phyloP scores from a whole-genome alignment of 2,329 filamentous ascomycete species.

The Colletotrichum tropicale region DNA sequence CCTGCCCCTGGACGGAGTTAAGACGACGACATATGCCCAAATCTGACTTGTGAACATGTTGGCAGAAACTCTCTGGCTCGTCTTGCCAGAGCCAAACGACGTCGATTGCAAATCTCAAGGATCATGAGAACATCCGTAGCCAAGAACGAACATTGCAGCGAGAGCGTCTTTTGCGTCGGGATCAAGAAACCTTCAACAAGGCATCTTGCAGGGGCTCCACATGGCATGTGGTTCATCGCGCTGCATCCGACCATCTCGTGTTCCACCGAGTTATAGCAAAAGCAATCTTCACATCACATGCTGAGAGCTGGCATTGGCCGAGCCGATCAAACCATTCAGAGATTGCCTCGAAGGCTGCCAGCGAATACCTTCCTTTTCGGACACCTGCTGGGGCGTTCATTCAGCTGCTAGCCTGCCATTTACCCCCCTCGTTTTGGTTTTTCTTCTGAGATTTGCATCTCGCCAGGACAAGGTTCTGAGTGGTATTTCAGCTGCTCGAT shows the following conservation, averaged over 20 bases:
- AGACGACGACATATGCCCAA: background rate
- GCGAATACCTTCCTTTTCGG: background rate
- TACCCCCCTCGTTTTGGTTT: background rate
- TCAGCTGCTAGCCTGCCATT: background rate
- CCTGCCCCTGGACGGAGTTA: slow-evolving; percentile 2
- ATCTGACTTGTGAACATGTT: background rate
- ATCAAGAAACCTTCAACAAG: background rate
- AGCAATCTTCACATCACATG: slow-evolving; percentile 2
- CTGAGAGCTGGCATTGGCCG: background rate
- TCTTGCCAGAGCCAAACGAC: background rate
- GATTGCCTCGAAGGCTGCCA: background rate
- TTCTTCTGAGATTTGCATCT: background rate
- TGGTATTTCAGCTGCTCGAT: background rate
- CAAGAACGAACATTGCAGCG: background rate
- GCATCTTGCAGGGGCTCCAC: background rate
- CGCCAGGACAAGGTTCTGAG: background rate
- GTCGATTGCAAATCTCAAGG: background rate
- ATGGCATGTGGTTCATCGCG: background rate
- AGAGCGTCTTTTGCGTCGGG: background rate
- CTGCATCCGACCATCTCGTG: background rate
- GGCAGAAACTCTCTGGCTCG: background rate
- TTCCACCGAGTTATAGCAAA: background rate
- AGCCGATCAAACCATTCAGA: background rate
- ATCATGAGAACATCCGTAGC: background rate
- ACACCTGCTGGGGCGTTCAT: background rate